Base-by-base conservation (phyloP, 441 rosid genomes). In the Corymbia citriodora region DNA sequence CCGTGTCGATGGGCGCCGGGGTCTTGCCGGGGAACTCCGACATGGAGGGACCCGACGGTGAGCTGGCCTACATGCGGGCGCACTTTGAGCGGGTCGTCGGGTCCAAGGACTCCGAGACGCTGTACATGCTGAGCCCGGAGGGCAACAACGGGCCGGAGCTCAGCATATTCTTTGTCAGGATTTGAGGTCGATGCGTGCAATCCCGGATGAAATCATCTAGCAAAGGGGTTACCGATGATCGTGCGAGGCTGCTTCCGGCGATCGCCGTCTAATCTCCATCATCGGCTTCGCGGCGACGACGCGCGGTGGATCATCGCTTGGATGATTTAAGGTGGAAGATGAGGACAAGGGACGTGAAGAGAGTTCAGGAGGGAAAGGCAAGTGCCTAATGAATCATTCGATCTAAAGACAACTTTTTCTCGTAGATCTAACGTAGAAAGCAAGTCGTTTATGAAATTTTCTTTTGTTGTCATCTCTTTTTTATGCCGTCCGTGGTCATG, bases 1-100 rank as follows among this genome's bases (percentile, higher is more conserved):
- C 96, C 4, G 97, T 97, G 45, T 96, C 99, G 0, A 95, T 97
- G 98, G 98, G 99, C 16, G 99, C 97, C 1, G 98, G 98, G 29
- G 98, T 96, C 21, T 88, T 96, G 87, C 99, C 98, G 0, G 96
- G 94, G 61, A 94, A 91, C 68, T 93, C 96, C 5, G 96, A 95
- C 36, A 72, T 29, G 0, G 99, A 96, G 49, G 97, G 96, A 19
- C 93, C 94, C 0, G 98, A 96, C 54, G 92, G 94, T 3, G 99
- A 97, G 93, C 79, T 97, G 93, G 96, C 97, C 29, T 96, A 97
- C 90, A 95, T 96, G 90, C 93, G 99, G 87, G 98, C 99, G 88
- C 93, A 93, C 93, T 95, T 96, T 8, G 98, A 97, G 88, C 93
- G 96, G 29, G 93, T 97, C 6, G 93, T 97, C 74, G 98, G 98